These are phyloP conservation scores for Starmerella bombi DNA, from an alignment of 805 yeast genomes.

Conservation along the genomic window DNA sequence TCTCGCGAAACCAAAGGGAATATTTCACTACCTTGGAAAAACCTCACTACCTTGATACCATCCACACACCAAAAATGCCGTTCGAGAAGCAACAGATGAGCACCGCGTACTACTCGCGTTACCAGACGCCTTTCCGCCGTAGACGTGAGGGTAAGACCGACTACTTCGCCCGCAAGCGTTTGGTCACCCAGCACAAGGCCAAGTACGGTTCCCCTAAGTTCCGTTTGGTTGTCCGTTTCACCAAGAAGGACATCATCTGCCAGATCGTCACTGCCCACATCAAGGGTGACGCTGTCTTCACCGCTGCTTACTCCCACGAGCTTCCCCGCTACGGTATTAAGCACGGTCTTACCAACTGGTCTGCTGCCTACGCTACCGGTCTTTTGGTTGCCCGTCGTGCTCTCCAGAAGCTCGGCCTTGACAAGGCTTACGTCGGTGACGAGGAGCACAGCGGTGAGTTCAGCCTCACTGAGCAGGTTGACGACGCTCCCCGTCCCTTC, in stretches of 20 bases:
- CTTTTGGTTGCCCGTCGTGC: slow-evolving; percentile 98
- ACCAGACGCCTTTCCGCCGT: slow-evolving; percentile 99
- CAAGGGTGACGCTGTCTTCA: slow-evolving; percentile 89
- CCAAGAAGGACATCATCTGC: slow-evolving; percentile 98
- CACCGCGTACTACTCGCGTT: slow-evolving; percentile 96
- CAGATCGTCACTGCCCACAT: slow-evolving; percentile 94
- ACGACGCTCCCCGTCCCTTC: slow-evolving; percentile 99
- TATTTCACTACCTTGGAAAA: background rate
- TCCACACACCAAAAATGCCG: no score
- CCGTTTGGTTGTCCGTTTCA: slow-evolving; percentile 98
- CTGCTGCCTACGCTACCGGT: slow-evolving; percentile 99
- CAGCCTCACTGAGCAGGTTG: slow-evolving; percentile 96
- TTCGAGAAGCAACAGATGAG: slow-evolving; percentile 61
- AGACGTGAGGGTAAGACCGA: slow-evolving; percentile 99
- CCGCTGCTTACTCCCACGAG: slow-evolving; percentile 98
- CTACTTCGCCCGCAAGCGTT: slow-evolving; percentile 99
- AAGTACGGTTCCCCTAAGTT: slow-evolving; percentile 99
- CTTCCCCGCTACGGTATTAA: slow-evolving; percentile 93
- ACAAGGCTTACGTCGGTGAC: slow-evolving; percentile 96
- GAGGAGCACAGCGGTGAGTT: slow-evolving; percentile 99
- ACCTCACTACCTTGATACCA: no score
- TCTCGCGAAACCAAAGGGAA: no score
- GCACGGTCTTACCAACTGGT: slow-evolving; percentile 99
- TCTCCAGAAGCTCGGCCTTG: slow-evolving; percentile 91
- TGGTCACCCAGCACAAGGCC: slow-evolving; percentile 99